Base-by-base conservation (phyloP, 768 basidiomycete species). In the Solioccasus polychromus region DNA sequence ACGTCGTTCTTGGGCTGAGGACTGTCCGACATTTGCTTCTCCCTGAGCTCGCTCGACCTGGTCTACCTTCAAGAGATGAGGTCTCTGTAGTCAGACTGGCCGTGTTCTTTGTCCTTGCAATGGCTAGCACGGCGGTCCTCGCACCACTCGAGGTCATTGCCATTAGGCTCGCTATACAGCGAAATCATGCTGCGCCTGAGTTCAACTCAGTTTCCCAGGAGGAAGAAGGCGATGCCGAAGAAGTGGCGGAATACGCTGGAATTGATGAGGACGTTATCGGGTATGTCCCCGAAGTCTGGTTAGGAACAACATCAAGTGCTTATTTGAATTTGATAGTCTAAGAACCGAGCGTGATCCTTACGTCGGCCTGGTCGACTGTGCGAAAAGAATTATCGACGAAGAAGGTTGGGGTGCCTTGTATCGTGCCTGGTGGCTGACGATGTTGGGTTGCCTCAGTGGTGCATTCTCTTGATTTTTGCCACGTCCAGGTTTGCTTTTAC, bases 361-460 rank as follows among this genome's bases (percentile, higher is more conserved):
- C 59, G 60, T 75, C 28, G 83, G 90, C 7, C 63, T 92, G 25
- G 62, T 78, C 8, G 86, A 92, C 60, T 91, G 88, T 48, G 81
- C 73, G 10, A 86, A 85, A 66, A 75, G 80, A 52, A 89, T 92
- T 26, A 60, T 85, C 11, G 75, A 84, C 26, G 90, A 93, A 63
- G 91, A 93, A 62, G 91, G 91, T 1, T 77, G 76, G 68, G 61
- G 63, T 53, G 75, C 86, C 0, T 62, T 93, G 43, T 90, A 88
- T 60, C 82, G 89, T 26, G 90, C 83, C 5, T 92, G 88, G 88
- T 92, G 89, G 90, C 59, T 90, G 39, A 88, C 85, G 4, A 69
- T 86, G 63, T 53, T 88, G 31, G 83, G 79, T 23, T 77, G 78
- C 31, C 61, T 85, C 26, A 68, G 61, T 39, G 83, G 78, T 50